Evolutionary conservation across 2,329 filamentous ascomycete genomes (phyloP), one percentile per base, ranked within the genome.

Genomic region (Colletotrichum karsti): DNA sequence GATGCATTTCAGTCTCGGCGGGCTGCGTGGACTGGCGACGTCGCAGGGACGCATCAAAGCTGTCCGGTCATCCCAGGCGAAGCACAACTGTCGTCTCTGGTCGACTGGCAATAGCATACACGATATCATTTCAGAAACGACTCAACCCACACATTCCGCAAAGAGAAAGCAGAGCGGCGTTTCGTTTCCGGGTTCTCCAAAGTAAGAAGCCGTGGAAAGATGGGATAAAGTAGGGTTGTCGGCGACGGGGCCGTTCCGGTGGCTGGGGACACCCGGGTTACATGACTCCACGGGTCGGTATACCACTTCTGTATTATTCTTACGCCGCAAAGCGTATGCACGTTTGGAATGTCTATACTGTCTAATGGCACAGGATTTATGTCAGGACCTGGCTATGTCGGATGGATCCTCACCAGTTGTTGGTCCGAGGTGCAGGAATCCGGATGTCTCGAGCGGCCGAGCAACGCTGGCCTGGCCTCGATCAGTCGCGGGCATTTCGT

Each of bases 51-150:
- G 53, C 53, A 20, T 56, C 24, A 30, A 10, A 12, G 20, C 20
- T 26, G 44, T 26, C 12, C 15, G 12, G 7, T 15, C 8, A 22
- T 33, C n/a, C 37, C 37, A 42, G 39, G 24, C 26, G n/a, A 5
- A 18, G 13, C 12, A 15, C 7, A 13, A 22, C 39, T 33, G n/a
- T 22, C n/a, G 48, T 42, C 10, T 24, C 18, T 24, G 13, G 22
- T 28, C 24, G 13, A 20, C 13, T 7, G 20, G 30, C 24, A 46
- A 57, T 67, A 56, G 63, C 63, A 67, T 63, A 53, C 51, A 35
- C 35, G 51, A 48, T 57, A 57, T 57, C 33, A 57, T 63, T 67
- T 67, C 51, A 63, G 51, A 67, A 63, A 35, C 35, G 33, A 39
- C 15, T 51, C 50, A 54, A 37, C 26, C 15, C 42, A 35, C 20